A percentile compares a stretch with the other conserved stretches of the same genome.
Conservation (phyloP, 75 land plant species). For the Picea sitchensis region DNA sequence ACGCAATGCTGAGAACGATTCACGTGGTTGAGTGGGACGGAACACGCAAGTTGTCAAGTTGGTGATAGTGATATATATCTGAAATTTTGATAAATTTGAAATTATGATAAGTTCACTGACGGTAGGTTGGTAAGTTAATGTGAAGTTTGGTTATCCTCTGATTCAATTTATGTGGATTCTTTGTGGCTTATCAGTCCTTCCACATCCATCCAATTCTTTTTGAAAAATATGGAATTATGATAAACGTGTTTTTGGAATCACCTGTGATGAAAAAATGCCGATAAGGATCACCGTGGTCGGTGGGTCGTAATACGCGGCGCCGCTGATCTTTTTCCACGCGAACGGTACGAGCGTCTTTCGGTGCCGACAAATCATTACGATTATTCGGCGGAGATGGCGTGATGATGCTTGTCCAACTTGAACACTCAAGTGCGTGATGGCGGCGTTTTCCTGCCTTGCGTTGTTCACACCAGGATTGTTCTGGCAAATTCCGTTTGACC, state of each 20-base stretch:
- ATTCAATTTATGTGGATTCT: no score
- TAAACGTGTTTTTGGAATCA: neutral
- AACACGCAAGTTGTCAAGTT: neutral
- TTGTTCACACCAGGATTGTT: neutral
- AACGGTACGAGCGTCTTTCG: neutral
- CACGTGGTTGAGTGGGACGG: neutral
- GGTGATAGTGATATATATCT: neutral
- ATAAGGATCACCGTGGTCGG: neutral
- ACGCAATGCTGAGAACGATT: no score
- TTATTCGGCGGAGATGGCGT: neutral
- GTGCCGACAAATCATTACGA: neutral
- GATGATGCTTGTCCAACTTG: neutral
- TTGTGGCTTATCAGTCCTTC: no score
- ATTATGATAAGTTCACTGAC: no score
- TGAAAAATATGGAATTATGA: neutral
- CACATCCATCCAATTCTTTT: neutral
- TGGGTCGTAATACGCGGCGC: no score
- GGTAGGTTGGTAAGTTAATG: no score
- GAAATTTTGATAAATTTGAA: no score
- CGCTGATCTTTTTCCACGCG: no score
- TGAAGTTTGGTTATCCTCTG: no score
- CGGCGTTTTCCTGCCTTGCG: no score
- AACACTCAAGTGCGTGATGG: neutral
- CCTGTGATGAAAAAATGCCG: neutral
- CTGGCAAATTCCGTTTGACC: neutral